Base-by-base conservation (phyloP, 1,284 basidiomycete species). In the Melampsora larici-populina region DNA sequence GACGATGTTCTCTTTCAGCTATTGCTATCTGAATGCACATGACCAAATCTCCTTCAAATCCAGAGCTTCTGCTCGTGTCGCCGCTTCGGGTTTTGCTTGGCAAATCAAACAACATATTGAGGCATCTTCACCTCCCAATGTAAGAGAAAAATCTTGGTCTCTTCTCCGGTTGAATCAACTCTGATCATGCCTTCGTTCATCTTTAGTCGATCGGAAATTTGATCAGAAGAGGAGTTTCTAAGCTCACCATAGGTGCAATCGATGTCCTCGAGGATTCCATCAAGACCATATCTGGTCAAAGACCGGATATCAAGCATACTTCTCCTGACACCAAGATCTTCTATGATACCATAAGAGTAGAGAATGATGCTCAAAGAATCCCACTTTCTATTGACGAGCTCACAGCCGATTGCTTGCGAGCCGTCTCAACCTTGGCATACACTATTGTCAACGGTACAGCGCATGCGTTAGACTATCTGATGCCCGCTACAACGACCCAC, bases 381-480 rank as follows among this genome's bases (percentile, higher is more conserved):
- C 31, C 55, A 8, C 40, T 77, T 43, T 62, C 40, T 21, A 13
- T 31, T 18, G 75, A 77, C 48, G 67, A 77, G 40, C 55, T 77
- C n/a, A 60, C 75, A 33, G 75, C 75, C 26, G 75, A 77, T 40
- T 70, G 75, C 63, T 70, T 77, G 9, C 31, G 75, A 33, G 75
- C 66, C 24, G 40, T 77, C 49, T 66, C 75, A 15, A 77, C 75
- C 24, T 66, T 77, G 21, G 75, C 75, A 1, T 77, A 77, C 51
- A 77, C 67, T 18, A 46, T 77, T 21, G 62, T 66, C 7, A 66
- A 77, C 46, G 75, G 75, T 60, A 49, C 58, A 17, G 75, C 75
- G 18, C 75, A 70, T 49, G 67, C 75, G 17, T 69, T 77, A 9
- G 75, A 77, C 43, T 58, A 77, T 65, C 36, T 69, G 17, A 64